Conservation (phyloP, 2,329 filamentous ascomycete genomes). For the Clarireedia sp. region DNA sequence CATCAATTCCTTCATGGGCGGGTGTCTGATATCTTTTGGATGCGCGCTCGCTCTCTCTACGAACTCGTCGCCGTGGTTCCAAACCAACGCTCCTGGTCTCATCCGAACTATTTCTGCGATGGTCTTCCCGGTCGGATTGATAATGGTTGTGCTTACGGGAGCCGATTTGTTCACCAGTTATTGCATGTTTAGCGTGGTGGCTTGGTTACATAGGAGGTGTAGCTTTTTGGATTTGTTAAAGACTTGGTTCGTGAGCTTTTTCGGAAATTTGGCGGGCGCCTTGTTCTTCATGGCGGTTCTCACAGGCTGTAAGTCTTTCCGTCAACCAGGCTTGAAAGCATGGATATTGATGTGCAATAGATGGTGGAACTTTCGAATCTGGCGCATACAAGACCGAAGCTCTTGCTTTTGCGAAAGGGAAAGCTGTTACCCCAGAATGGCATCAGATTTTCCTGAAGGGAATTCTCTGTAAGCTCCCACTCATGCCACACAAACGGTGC, state of each 20-base stretch:
- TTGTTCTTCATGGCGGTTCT: conserved; percentile 42
- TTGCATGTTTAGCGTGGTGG: conserved; percentile 36
- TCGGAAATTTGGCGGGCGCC: conserved; percentile 41
- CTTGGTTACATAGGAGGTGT: conserved; percentile 36
- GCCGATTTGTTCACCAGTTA: conserved; percentile 40
- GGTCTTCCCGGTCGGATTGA: conserved; percentile 42
- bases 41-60: conserved; percentile 40
- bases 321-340: neutral
- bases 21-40: conserved; percentile 43
- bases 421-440: conserved; percentile 41
- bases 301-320: conserved; percentile 36
- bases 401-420: conserved; percentile 39
- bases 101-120: conserved; percentile 38
- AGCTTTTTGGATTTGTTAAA: conserved; percentile 27
- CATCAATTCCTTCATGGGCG: conserved; percentile 42
- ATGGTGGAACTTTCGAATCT: conserved; percentile 39
- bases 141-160: conserved; percentile 41
- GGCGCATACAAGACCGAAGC: conserved; percentile 38
- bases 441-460: conserved; percentile 46
- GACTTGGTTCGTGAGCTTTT: conserved; percentile 39
- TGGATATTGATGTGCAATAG: conserved; percentile 18
- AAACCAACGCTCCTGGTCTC: conserved; percentile 40
- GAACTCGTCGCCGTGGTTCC: conserved; percentile 39
- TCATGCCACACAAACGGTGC: neutral
- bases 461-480: conserved; percentile 37